These are phyloP conservation scores for Candida orba DNA, from an alignment of 805 yeast species.

Conservation along the genomic window DNA sequence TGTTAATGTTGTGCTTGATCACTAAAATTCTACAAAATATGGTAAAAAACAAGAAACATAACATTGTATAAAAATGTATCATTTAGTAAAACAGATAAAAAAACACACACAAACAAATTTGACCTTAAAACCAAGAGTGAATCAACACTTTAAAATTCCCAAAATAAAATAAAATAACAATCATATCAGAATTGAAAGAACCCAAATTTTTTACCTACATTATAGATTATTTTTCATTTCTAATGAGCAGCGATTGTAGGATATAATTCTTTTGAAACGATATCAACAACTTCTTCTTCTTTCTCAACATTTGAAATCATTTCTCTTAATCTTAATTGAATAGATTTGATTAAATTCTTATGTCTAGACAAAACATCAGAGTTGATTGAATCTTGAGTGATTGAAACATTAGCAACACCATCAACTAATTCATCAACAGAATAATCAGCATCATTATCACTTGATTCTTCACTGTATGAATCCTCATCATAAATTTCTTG, in stretches of 20 bases:
- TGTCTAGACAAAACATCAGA: conserved; percentile 11
- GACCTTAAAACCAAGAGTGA: too few species aligned
- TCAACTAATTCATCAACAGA: conserved; percentile 2
- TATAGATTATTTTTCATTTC: background rate
- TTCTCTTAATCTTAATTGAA: conserved; percentile 12
- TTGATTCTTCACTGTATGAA: too few species aligned
- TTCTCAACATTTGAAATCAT: conserved; percentile 11
- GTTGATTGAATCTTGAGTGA: conserved; percentile 1
- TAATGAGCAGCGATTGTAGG: conserved; percentile 16
- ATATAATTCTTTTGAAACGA: conserved; percentile 10
- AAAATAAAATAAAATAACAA: too few species aligned
- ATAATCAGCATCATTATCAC: background rate
- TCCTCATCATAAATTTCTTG: conserved; percentile 3
- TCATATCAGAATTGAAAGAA: background rate
- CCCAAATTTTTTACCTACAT: too few species aligned
- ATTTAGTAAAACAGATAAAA: too few species aligned
- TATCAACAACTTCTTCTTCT: background rate
- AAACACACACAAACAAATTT: too few species aligned
- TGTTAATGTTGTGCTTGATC: too few species aligned
- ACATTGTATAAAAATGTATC: too few species aligned
- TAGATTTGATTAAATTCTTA: conserved; percentile 10
- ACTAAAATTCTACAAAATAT: too few species aligned
- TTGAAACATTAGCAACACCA: background rate
- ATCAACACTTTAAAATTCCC: background rate
- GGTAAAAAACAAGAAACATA: too few species aligned